Evolutionary conservation across 83 land plant species (phyloP), one percentile per base, ranked within the genome.

Genomic region (Larix sibirica): DNA sequence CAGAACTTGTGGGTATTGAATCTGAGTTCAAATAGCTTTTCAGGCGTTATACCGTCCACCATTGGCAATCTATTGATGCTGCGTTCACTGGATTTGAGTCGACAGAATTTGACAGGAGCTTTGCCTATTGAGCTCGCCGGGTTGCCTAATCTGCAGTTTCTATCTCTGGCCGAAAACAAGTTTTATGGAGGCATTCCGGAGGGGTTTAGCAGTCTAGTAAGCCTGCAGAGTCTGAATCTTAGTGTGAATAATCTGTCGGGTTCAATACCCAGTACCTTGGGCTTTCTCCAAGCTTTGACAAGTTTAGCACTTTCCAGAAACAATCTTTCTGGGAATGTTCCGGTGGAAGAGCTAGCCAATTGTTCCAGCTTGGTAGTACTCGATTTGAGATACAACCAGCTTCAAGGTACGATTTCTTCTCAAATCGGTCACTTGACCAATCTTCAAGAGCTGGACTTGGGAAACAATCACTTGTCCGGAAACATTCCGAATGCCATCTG

Each of bases 181-280:
- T 82, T 94, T 24, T 80, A 86, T n/a, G 96, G 96, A 23, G 56
- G 79, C 44, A 85, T 94, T 26, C 96, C 96, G 31, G 89, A 90
- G 63, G 93, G 90, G 10, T 87, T 94, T 31, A 88, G 93, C 81
- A 92, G 90, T 82, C 81, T 94, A 16, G 54, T 77, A 77, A 79
- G 89, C 58, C 60, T 90, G 69, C 82, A 83, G 33, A 33, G 67
- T 42, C 60, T 94, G 74, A 90, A 94, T 70, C 86, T 94, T 9
- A 67, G 87, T 4, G 69, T 74, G 44, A 94, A 94, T 70, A 36
- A 60, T 21, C 84, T 94, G 66, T 81, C 91, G 40, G 94, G 94
- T 81, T 28, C 75, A 0, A 85, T 94, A 28, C 96, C 96, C 4
- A 79, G 79, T 4, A 89, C 86, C n/a, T 86, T 81, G 68, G 94